phyloP scores from a whole-genome alignment of 2,329 filamentous ascomycete genomes.

The Amesomyces nigricolor region DNA sequence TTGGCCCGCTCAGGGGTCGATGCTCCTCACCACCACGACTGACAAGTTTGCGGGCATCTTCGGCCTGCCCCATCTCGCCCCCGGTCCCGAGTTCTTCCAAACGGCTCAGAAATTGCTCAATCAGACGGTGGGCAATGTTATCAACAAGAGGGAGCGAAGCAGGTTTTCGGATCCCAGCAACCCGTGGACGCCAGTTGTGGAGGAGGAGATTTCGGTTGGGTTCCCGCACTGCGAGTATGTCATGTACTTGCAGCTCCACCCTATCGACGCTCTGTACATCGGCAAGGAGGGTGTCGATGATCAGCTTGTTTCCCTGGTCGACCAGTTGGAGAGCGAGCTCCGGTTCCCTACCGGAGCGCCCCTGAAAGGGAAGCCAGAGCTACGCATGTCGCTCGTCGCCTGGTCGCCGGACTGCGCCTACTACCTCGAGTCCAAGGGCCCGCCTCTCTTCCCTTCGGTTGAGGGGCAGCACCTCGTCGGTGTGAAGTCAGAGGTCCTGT shows the following conservation, averaged over 20 bases:
- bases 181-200: slow-evolving; percentile 70
- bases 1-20: slow-evolving; percentile 72
- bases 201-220: slow-evolving; percentile 54
- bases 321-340: slow-evolving; percentile 57
- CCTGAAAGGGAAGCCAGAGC: slow-evolving; percentile 46
- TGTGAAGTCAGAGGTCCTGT: slow-evolving; percentile 55
- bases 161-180: slow-evolving; percentile 54
- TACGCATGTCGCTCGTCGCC: slow-evolving; percentile 58
- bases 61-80: slow-evolving; percentile 74
- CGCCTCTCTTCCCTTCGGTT: slow-evolving; percentile 46
- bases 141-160: slow-evolving; percentile 58
- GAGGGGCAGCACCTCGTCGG: slow-evolving; percentile 54
- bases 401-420: slow-evolving; percentile 65
- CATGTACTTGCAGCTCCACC: slow-evolving; percentile 74
- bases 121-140: slow-evolving; percentile 60
- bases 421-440: slow-evolving; percentile 60
- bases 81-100: slow-evolving; percentile 51
- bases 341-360: slow-evolving; percentile 56
- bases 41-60: slow-evolving; percentile 94
- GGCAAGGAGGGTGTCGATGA: slow-evolving; percentile 29
- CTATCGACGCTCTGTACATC: slow-evolving; percentile 39
- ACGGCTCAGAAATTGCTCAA: slow-evolving; percentile 63
- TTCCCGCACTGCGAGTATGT: slow-evolving; percentile 83
- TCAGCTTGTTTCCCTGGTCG: slow-evolving; percentile 38
- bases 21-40: slow-evolving; percentile 82